phyloP scores from a whole-genome alignment of 805 yeast genomes.

The Soucietia sequanensis region DNA sequence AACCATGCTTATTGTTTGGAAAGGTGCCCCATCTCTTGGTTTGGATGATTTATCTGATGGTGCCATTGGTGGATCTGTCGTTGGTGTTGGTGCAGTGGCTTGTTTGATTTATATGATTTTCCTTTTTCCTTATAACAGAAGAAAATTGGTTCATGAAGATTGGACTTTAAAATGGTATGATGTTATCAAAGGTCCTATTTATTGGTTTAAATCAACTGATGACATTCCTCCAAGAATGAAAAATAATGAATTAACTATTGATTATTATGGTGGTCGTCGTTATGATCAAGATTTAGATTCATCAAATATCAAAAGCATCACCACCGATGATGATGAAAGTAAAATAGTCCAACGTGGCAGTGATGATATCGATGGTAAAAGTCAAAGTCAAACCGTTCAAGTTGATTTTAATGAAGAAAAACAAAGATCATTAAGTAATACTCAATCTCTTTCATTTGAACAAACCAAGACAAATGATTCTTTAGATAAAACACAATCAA shows the following conservation, averaged over 20 bases:
- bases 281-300: slow-evolving; percentile 9
- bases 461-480: slow-evolving; percentile 21
- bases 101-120: slow-evolving; percentile 48
- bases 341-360: slow-evolving; percentile 8
- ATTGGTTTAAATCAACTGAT: slow-evolving; percentile 53
- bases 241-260: slow-evolving; percentile 54
- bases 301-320: slow-evolving; percentile 6
- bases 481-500: no score
- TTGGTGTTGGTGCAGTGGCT: slow-evolving; percentile 66
- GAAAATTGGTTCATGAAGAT: slow-evolving; percentile 60
- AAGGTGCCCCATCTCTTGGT: slow-evolving; percentile 70
- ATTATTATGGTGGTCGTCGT: slow-evolving; percentile 66
- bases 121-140: slow-evolving; percentile 59
- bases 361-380: slow-evolving; percentile 13
- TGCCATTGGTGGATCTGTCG: slow-evolving; percentile 55
- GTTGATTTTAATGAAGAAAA: no score
- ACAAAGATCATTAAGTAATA: slow-evolving; percentile 9
- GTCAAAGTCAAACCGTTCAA: no score
- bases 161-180: slow-evolving; percentile 65
- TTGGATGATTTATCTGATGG: slow-evolving; percentile 52
- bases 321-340: background rate
- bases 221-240: slow-evolving; percentile 67
- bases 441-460: slow-evolving; percentile 6
- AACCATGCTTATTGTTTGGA: slow-evolving; percentile 78
- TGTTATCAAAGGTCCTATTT: slow-evolving; percentile 54